Conservation (phyloP, 1,139 yeast species). For the Arxiozyma slooffiae region DNA sequence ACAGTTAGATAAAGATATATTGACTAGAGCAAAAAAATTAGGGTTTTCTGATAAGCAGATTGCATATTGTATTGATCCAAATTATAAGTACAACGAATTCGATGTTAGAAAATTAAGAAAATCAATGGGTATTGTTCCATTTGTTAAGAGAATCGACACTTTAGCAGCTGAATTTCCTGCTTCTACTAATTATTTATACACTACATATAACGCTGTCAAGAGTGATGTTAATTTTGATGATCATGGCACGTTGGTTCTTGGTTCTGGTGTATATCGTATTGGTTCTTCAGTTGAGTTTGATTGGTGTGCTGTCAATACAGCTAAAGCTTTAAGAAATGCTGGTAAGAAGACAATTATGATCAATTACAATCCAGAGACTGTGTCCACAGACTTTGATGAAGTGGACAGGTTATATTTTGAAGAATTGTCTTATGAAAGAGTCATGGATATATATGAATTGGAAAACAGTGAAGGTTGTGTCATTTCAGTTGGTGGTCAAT, state of each 20-base stretch:
- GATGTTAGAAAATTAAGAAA: constrained; percentile 76
- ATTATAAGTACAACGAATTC: constrained; percentile 40
- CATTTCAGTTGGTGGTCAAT: constrained; percentile 95
- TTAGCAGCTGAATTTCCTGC: constrained; percentile 99
- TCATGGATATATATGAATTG: constrained; percentile 90
- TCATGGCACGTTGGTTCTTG: constrained; percentile 86
- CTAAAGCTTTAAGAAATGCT: constrained; percentile 79
- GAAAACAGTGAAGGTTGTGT: constrained; percentile 86
- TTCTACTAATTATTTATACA: constrained; percentile 85
- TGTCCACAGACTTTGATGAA: constrained; percentile 95
- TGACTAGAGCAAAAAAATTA: constrained; percentile 77
- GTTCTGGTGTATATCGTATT: constrained; percentile 97
- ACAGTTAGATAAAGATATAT: constrained; percentile 54
- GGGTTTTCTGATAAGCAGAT: constrained; percentile 96
- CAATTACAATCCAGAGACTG: constrained; percentile 97
- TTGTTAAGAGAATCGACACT: constrained; percentile 93
- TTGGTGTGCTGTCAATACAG: constrained; percentile 98
- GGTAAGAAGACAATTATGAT: constrained; percentile 92
- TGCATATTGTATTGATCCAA: constrained; percentile 56
- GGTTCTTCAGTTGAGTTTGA: constrained; percentile 98
- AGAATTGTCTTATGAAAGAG: constrained; percentile 90
- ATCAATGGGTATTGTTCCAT: constrained; percentile 71
- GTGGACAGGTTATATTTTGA: constrained; percentile 95
- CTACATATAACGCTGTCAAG: constrained; percentile 85
- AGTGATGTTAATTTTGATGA: constrained; percentile 82